Base-by-base conservation (phyloP, 371 early-diverging fungal genomes). In the Nematocida sp. region DNA sequence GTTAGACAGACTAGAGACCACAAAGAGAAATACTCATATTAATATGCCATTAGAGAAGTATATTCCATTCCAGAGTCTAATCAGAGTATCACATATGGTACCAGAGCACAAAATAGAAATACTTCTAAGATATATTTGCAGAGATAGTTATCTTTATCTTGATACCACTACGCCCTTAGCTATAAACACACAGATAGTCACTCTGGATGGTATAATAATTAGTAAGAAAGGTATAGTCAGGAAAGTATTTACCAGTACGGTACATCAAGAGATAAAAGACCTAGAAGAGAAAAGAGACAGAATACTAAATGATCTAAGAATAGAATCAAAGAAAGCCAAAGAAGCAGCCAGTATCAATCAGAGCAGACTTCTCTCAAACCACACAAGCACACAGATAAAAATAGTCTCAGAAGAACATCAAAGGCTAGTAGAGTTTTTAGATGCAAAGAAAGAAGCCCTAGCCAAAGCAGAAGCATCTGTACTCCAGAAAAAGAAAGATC, bases 191-290 rank as follows among this genome's bases (percentile, higher is more conserved):
- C 58, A 70, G 29, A 47, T 70, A 13, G 61, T 70, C 11, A 70
- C 74, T 57, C 31, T 70, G 1, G 74, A 70, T 34, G 74, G 74
- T n/a, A 35, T 70, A 31, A 32, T 70, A 23, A 61, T 70, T n/a
- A 60, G 60, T 2, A 29, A 25, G 27, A 47, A 43, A 5, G 74
- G 74, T 46, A 29, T 29, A 11, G 46, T 70, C 2, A 11, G 60
- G 29, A 46, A 52, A 32, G 15, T 43, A 3, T 4, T 4, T 0
- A n/a, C 32, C 23, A 31, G 3, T 11, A 32, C 15, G 0, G 48
- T 23, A 29, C 35, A 4, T 3, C 11, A 31, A 0, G 74, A 41
- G 25, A 19, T 46, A 19, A 57, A 34, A 29, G 48, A 23, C 4
- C 45, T 70, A 29, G 74, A 70, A 40, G 34, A 38, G 25, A 57